Conservation (phyloP, 176 grass and related monocot genomes). For the Aegilops tauschii region DNA sequence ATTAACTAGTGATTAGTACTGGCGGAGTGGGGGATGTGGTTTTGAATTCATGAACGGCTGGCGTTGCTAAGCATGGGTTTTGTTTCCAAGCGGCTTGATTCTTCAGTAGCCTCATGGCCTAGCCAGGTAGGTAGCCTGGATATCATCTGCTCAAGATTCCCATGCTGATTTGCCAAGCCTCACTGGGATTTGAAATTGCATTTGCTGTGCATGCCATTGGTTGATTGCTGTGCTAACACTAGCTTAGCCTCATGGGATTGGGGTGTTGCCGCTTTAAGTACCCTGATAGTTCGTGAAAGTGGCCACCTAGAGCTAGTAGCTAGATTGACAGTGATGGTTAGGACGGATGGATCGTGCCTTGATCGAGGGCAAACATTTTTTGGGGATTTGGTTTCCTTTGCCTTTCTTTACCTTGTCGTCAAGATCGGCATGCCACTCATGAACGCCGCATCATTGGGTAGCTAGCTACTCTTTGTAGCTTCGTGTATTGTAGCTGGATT, state of each 20-base stretch:
- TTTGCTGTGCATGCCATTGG: neutral
- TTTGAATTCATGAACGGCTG: slow-evolving; percentile 37
- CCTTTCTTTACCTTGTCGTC: slow-evolving; percentile 4
- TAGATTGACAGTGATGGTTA: slow-evolving; percentile 27
- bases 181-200: neutral
- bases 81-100: neutral
- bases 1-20: neutral
- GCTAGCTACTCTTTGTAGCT: slow-evolving; percentile 28
- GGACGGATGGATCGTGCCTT: slow-evolving; percentile 25
- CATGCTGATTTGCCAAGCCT: neutral
- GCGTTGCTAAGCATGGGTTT: neutral
- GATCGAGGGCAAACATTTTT: slow-evolving; percentile 16
- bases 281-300: slow-evolving; percentile 51
- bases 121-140: neutral
- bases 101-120: slow-evolving; percentile 27
- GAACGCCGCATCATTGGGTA: slow-evolving; percentile 21
- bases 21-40: neutral
- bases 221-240: slow-evolving; percentile 1
- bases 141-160: slow-evolving; percentile 25
- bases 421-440: slow-evolving; percentile 18
- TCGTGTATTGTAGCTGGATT: neutral
- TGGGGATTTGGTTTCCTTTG: neutral
- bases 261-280: slow-evolving; percentile 37
- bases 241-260: neutral
- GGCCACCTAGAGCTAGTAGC: neutral